phyloP scores from a whole-genome alignment of 2,329 filamentous ascomycete species.

The Xylariaceae sp. region DNA sequence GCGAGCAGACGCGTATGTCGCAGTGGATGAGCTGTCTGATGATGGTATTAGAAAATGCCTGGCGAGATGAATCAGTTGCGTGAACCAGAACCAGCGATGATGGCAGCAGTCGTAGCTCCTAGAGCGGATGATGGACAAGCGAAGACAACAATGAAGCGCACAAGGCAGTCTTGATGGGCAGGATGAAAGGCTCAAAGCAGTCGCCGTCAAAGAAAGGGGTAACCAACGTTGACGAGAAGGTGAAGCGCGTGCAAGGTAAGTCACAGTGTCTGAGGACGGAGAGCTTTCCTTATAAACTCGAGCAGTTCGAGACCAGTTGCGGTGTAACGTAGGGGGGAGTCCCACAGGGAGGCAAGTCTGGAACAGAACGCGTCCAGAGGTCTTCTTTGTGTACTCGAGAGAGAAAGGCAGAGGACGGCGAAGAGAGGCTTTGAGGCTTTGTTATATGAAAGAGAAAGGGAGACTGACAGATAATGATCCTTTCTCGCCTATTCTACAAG shows the following conservation, averaged over 20 bases:
- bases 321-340: slow-evolving; percentile 5
- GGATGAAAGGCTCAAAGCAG: slow-evolving; percentile 9
- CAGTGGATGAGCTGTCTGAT: slow-evolving; percentile 15
- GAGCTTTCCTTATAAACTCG: slow-evolving; percentile 22
- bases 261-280: slow-evolving; percentile 13
- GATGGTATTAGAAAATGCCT: slow-evolving; percentile 27
- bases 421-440: slow-evolving; percentile 1
- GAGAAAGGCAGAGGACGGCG: slow-evolving; percentile 3
- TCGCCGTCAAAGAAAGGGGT: slow-evolving; percentile 11
- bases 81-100: slow-evolving; percentile 28
- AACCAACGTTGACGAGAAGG: slow-evolving; percentile 8
- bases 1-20: slow-evolving; percentile 21
- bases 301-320: slow-evolving; percentile 23
- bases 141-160: slow-evolving; percentile 16
- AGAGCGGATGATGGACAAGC: slow-evolving; percentile 17
- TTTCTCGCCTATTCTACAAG: not conserved
- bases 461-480: slow-evolving; percentile 1
- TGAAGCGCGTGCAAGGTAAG: slow-evolving; percentile 1
- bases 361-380: slow-evolving; percentile 19
- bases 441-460: not conserved
- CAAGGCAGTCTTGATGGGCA: slow-evolving; percentile 2
- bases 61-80: slow-evolving; percentile 13
- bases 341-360: slow-evolving; percentile 3
- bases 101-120: slow-evolving; percentile 18
- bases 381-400: slow-evolving; percentile 9